A percentile compares a stretch with the other conserved stretches of the same genome.
These are phyloP conservation scores for Verbena officinalis DNA, from an alignment of 257 asterid species.

Conservation along the genomic window DNA sequence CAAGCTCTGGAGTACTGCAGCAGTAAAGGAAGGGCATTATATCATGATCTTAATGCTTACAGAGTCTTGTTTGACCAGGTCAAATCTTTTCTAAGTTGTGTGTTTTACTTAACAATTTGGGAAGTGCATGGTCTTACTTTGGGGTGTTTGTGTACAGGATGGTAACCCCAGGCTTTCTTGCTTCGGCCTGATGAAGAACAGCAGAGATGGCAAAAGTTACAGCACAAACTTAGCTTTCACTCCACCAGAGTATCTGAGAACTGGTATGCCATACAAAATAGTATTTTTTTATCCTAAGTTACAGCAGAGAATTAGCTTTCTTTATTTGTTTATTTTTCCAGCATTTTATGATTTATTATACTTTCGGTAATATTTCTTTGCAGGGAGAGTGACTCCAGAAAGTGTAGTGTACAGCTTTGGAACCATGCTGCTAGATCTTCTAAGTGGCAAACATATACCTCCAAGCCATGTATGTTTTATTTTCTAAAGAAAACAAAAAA, in stretches of 20 bases:
- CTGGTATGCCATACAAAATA: constrained; percentile 36
- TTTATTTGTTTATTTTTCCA: background rate
- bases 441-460: constrained; percentile 65
- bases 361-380: constrained; percentile 12
- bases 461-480: constrained; percentile 51
- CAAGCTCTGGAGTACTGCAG: constrained; percentile 63
- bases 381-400: constrained; percentile 58
- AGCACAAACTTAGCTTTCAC: constrained; percentile 64
- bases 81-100: background rate
- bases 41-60: constrained; percentile 65
- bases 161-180: constrained; percentile 66
- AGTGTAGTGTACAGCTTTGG: constrained; percentile 65
- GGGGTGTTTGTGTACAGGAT: constrained; percentile 34
- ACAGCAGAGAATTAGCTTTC: background rate
- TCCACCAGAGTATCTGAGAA: constrained; percentile 66
- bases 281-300: too few species aligned
- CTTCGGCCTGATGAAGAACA: constrained; percentile 65
- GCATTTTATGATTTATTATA: background rate
- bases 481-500: background rate
- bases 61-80: constrained; percentile 69
- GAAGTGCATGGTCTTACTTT: constrained; percentile 14
- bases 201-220: constrained; percentile 64
- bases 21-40: constrained; percentile 50
- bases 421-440: constrained; percentile 63
- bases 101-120: background rate